phyloP scores from a whole-genome alignment of 495 filamentous ascomycete genomes.

The Xylaria telfairii region DNA sequence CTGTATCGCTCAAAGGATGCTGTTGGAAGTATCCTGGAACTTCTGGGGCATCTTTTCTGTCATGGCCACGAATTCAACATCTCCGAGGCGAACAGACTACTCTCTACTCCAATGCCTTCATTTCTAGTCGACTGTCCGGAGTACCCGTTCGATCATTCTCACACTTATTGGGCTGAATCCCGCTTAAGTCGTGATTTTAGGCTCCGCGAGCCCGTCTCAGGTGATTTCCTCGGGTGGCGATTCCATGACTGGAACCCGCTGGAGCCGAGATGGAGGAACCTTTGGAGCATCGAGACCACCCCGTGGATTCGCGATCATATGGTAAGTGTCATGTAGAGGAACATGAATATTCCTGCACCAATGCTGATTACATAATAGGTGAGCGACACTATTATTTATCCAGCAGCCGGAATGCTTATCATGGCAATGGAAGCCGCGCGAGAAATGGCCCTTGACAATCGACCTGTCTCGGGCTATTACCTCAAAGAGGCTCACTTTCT shows the following conservation, averaged over 20 bases:
- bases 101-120: conserved; percentile 28
- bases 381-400: conserved; percentile 53
- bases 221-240: conserved; percentile 54
- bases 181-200: conserved; percentile 51
- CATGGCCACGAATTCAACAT: conserved; percentile 47
- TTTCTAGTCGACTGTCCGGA: conserved; percentile 39
- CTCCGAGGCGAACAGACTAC: conserved; percentile 21
- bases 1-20: conserved; percentile 36
- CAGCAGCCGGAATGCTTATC: conserved; percentile 60
- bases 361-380: conserved; percentile 18
- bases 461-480: conserved; percentile 35
- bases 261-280: conserved; percentile 53
- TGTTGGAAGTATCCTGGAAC: conserved; percentile 32
- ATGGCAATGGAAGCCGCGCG: conserved; percentile 58
- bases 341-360: neutral
- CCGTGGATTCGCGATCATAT: conserved; percentile 60
- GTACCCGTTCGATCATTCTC: conserved; percentile 49
- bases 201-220: conserved; percentile 38
- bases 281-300: conserved; percentile 45
- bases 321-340: conserved; percentile 15
- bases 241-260: conserved; percentile 42
- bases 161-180: conserved; percentile 48
- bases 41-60: conserved; percentile 37
- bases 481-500: conserved; percentile 44
- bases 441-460: conserved; percentile 31